Percentiles rank a stretch among this genome's conserved stretches.
phyloP scores from a whole-genome alignment of 257 asterid genomes.

The Solanum tacnaense region DNA sequence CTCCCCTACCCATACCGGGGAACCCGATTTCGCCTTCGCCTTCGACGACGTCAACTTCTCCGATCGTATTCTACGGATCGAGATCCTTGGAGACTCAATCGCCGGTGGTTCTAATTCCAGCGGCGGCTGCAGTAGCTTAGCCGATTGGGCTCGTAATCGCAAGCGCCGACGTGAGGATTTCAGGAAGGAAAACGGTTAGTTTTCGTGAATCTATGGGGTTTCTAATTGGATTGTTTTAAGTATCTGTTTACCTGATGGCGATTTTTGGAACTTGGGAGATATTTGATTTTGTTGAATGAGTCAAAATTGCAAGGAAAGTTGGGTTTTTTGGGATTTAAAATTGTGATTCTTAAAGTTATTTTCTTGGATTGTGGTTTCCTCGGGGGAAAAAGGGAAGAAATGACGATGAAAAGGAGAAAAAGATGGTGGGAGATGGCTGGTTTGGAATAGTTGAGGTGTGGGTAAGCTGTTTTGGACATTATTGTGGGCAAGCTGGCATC shows the following conservation, averaged over 20 bases:
- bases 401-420: not conserved
- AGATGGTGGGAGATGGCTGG: not conserved
- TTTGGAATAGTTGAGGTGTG: not conserved
- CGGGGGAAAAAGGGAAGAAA: not conserved
- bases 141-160: constrained; percentile 5
- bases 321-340: not conserved
- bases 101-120: not conserved
- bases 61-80: not conserved
- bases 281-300: not conserved
- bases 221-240: not conserved
- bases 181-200: constrained; percentile 1
- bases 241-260: not conserved
- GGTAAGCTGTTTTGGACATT: not conserved
- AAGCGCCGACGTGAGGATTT: constrained; percentile 3
- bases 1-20: not conserved
- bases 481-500: not conserved
- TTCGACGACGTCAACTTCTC: constrained; percentile 5
- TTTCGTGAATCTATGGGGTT: not conserved
- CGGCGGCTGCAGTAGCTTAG: not conserved
- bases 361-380: not conserved
- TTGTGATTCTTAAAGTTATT: not conserved
- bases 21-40: constrained; percentile 7
- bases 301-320: not conserved
- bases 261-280: not conserved
- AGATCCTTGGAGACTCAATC: not conserved